A percentile compares a stretch with the other conserved stretches of the same genome.
phyloP scores from a whole-genome alignment of 2,329 filamentous ascomycete genomes.

The Aspergillus spinulosporus region DNA sequence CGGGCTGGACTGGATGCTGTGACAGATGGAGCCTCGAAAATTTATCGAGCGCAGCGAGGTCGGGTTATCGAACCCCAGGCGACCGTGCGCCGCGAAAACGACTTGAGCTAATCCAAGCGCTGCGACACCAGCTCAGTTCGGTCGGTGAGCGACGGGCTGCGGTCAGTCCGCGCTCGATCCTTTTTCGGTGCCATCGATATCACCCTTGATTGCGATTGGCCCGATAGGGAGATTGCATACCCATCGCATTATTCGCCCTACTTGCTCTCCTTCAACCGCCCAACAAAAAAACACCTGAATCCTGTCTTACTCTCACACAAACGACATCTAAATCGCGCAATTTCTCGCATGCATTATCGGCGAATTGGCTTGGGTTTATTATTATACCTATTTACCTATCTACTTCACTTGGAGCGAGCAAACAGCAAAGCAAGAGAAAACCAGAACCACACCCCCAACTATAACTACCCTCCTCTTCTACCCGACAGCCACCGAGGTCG shows the following conservation, averaged over 20 bases:
- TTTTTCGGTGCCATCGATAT: slow-evolving; percentile 15
- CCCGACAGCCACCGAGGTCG: not conserved
- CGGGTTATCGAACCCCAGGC: not conserved
- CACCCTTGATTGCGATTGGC: slow-evolving; percentile 15
- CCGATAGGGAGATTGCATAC: slow-evolving; percentile 19
- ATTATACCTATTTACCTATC: slow-evolving; percentile 4
- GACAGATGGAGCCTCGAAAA: slow-evolving; percentile 14
- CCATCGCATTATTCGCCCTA: not conserved
- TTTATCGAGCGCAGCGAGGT: not conserved
- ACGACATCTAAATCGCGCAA: slow-evolving; percentile 18
- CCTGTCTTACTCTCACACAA: slow-evolving; percentile 7
- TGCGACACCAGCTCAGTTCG: slow-evolving; percentile 4
- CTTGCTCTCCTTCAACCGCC: slow-evolving; percentile 1
- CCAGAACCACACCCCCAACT: not conserved
- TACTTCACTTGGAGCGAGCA: slow-evolving; percentile 21
- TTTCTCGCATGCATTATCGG: slow-evolving; percentile 25
- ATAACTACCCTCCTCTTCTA: not conserved
- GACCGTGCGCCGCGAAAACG: not conserved
- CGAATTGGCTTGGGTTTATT: slow-evolving; percentile 23
- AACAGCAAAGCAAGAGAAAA: slow-evolving; percentile 14
- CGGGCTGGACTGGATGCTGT: slow-evolving; percentile 85
- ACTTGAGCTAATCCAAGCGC: not conserved
- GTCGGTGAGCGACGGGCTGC: slow-evolving; percentile 15
- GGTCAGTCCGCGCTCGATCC: not conserved
- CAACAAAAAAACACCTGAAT: slow-evolving; percentile 1